Conservation (phyloP, 352 stramenopile genomes). For the Phytophthora multivora region DNA sequence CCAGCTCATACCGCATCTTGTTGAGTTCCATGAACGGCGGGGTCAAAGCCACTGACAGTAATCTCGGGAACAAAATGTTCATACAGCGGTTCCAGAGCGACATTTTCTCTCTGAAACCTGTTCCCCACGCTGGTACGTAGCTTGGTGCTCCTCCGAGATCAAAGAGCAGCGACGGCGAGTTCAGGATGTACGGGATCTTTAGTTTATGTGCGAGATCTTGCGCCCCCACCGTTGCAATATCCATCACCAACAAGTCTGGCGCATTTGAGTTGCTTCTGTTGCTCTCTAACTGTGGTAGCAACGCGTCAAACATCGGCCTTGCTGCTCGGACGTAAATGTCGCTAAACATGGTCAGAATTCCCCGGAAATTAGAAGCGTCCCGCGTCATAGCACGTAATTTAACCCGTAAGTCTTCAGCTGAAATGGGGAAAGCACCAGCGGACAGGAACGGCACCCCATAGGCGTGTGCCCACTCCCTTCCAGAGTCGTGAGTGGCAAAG, state of each 20-base stretch:
- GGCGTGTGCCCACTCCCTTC: constrained; percentile 66
- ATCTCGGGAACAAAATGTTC: constrained; percentile 88
- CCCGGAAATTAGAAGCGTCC: constrained; percentile 83
- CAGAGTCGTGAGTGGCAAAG: constrained; percentile 86
- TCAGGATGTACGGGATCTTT: constrained; percentile 74
- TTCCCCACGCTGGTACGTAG: constrained; percentile 87
- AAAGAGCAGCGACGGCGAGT: constrained; percentile 88
- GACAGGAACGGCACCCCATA: constrained; percentile 73
- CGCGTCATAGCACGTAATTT: constrained; percentile 83
- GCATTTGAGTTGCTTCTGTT: constrained; percentile 19
- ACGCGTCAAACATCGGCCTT: constrained; percentile 77
- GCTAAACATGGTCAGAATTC: constrained; percentile 90
- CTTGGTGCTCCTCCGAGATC: constrained; percentile 70
- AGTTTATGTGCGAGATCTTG: constrained; percentile 84
- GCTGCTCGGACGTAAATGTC: constrained; percentile 84
- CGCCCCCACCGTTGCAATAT: constrained; percentile 83
- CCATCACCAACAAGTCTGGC: constrained; percentile 77
- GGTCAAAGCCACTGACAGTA: constrained; percentile 87
- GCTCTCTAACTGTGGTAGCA: constrained; percentile 54
- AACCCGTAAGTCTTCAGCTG: constrained; percentile 64
- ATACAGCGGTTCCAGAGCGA: constrained; percentile 90
- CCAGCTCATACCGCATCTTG: constrained; percentile 81
- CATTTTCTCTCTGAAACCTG: constrained; percentile 82
- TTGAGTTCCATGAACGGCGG: constrained; percentile 90
- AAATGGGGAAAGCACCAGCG: constrained; percentile 74